These are phyloP conservation scores for Penicillium sumatraense DNA, from an alignment of 2,329 filamentous ascomycete species.

Conservation along the genomic window DNA sequence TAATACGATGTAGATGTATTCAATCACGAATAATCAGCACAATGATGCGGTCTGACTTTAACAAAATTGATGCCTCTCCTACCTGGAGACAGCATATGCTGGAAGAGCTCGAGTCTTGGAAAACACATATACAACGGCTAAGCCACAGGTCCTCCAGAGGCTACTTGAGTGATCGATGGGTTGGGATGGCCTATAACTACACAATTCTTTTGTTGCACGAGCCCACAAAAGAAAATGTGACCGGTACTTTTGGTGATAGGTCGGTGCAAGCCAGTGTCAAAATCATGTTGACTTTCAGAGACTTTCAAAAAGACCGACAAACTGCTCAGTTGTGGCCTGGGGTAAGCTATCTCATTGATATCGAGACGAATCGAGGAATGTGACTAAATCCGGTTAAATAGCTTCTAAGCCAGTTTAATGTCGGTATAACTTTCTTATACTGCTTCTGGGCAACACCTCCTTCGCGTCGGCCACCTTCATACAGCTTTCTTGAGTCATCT, in stretches of 20 bases:
- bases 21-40: constrained; percentile 20
- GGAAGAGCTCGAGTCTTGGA: constrained; percentile 18
- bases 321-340: constrained; percentile 24
- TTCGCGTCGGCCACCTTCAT: constrained; percentile 3
- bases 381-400: neutral
- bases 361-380: neutral
- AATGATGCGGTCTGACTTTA: constrained; percentile 20
- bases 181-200: constrained; percentile 24
- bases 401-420: constrained; percentile 22
- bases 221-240: constrained; percentile 17
- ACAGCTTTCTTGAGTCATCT: constrained; percentile 7
- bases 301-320: constrained; percentile 21
- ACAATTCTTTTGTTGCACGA: constrained; percentile 18
- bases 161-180: constrained; percentile 22
- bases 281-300: constrained; percentile 18
- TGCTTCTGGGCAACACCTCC: constrained; percentile 23
- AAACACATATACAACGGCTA: constrained; percentile 13
- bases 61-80: constrained; percentile 7
- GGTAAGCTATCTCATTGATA: constrained; percentile 6
- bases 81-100: constrained; percentile 21
- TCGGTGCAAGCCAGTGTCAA: constrained; percentile 15
- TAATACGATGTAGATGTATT: constrained; percentile 20
- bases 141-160: constrained; percentile 17
- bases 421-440: constrained; percentile 20
- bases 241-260: constrained; percentile 9